Evolutionary conservation across 371 early-diverging fungal genomes (phyloP).

Genomic region (Mucor mucedo): DNA sequence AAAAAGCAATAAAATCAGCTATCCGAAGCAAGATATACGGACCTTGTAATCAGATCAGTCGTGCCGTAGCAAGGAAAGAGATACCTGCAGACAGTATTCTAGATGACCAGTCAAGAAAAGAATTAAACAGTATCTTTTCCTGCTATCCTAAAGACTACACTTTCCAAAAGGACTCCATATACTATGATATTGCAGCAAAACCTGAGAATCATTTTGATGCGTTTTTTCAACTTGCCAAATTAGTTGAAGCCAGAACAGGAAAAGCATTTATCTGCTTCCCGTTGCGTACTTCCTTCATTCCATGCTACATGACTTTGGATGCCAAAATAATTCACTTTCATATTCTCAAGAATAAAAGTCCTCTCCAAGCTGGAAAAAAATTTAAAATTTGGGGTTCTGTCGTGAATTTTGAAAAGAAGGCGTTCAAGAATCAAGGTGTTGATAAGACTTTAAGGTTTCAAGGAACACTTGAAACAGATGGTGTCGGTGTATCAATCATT

Average conservation of each 20-base stretch:
- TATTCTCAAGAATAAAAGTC: too few relatives aligned
- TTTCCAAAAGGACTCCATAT: not conserved
- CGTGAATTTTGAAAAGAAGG: too few relatives aligned
- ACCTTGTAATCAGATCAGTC: not conserved
- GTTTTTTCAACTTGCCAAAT: not conserved
- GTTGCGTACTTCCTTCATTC: not conserved
- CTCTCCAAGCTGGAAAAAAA: too few relatives aligned
- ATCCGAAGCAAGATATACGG: not conserved
- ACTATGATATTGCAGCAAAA: not conserved
- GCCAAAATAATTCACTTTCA: not conserved
- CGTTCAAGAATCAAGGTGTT: too few relatives aligned
- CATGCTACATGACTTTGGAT: not conserved
- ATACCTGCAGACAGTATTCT: not conserved
- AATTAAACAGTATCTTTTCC: not conserved
- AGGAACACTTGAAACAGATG: too few relatives aligned
- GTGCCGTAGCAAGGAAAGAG: not conserved
- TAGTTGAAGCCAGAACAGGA: too few relatives aligned
- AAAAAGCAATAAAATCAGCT: not conserved
- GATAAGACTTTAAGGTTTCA: too few relatives aligned
- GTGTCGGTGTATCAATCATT: too few relatives aligned
- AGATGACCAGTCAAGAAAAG: not conserved
- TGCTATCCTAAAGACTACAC: not conserved
- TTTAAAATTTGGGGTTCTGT: too few relatives aligned
- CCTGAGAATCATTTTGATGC: not conserved
- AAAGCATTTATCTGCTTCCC: not conserved